phyloP scores from a whole-genome alignment of 2,329 filamentous ascomycete genomes.

The Fonsecaea nubica region DNA sequence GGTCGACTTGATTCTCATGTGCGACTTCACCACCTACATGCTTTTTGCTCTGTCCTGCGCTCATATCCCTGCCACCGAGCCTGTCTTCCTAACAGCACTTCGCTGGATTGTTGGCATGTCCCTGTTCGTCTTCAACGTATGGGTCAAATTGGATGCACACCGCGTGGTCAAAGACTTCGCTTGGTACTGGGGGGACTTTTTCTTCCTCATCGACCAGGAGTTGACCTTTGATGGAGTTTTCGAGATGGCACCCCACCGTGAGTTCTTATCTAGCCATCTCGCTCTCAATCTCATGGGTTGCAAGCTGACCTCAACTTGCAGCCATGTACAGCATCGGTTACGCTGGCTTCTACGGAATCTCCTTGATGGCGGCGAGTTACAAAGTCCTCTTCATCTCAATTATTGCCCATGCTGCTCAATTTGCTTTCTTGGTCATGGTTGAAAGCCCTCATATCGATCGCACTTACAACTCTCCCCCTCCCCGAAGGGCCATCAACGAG shows the following conservation, averaged over 20 bases:
- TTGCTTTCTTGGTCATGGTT: constrained; percentile 87
- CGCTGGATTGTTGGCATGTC: constrained; percentile 81
- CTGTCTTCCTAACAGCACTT: constrained; percentile 68
- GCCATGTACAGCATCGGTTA: constrained; percentile 98
- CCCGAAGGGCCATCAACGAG: constrained; percentile 52
- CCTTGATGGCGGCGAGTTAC: constrained; percentile 97
- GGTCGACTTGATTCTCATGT: constrained; percentile 97
- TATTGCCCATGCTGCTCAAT: constrained; percentile 89
- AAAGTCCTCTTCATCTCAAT: constrained; percentile 97
- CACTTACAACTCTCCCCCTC: constrained; percentile 89
- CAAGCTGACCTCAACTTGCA: background rate
- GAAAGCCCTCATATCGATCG: constrained; percentile 99
- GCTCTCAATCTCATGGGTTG: background rate
- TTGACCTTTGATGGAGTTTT: constrained; percentile 98
- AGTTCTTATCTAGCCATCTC: background rate
- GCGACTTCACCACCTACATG: constrained; percentile 96
- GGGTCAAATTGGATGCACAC: constrained; percentile 98
- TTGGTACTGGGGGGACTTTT: constrained; percentile 99
- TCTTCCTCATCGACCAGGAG: constrained; percentile 97
- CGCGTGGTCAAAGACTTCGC: constrained; percentile 98
- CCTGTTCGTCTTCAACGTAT: constrained; percentile 91
- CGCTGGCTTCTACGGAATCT: constrained; percentile 97
- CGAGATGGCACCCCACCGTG: constrained; percentile 90
- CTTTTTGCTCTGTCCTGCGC: constrained; percentile 91
- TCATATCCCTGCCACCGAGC: constrained; percentile 75